Evolutionary conservation across 495 filamentous ascomycete genomes (phyloP).

Genomic region (Extremus antarcticus): DNA sequence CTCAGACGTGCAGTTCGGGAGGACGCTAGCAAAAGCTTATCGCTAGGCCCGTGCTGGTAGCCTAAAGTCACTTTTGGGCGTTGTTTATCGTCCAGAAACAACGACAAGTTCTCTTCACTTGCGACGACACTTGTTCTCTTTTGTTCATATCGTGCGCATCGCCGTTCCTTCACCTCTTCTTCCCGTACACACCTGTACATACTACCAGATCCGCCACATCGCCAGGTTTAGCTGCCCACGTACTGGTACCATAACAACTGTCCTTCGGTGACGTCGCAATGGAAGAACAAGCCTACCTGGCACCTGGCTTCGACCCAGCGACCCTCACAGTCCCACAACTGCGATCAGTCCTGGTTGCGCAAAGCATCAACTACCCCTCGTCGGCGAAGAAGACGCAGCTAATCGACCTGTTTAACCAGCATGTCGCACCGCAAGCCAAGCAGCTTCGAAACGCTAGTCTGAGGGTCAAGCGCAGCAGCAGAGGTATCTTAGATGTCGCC

Average conservation of each 20-base stretch:
- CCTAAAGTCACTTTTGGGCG: no score
- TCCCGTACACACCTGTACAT: no score
- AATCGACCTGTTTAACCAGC: slow-evolving; percentile 66
- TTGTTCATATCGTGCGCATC: not conserved
- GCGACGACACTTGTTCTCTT: not conserved
- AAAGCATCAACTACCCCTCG: slow-evolving; percentile 73
- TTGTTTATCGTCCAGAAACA: not conserved
- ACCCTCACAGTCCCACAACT: slow-evolving; percentile 75
- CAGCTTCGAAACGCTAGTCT: slow-evolving; percentile 64
- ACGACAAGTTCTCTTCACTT: not conserved
- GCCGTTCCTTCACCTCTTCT: not conserved
- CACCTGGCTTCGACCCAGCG: slow-evolving; percentile 70
- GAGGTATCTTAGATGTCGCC: slow-evolving; percentile 72
- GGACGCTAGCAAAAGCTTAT: no score
- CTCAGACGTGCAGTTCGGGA: not conserved
- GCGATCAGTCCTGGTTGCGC: slow-evolving; percentile 76
- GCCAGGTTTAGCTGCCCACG: no score
- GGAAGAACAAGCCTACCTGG: slow-evolving; percentile 48
- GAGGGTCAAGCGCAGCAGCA: slow-evolving; percentile 65
- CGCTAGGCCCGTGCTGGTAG: no score
- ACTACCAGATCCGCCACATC: no score
- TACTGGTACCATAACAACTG: no score
- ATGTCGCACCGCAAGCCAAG: slow-evolving; percentile 65
- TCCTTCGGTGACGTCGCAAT: slow-evolving; percentile 2
- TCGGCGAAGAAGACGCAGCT: slow-evolving; percentile 83